Evolutionary conservation across 495 filamentous ascomycete species (phyloP), one percentile per base, ranked within the genome.

Genomic region (Sordaria brevicollis): DNA sequence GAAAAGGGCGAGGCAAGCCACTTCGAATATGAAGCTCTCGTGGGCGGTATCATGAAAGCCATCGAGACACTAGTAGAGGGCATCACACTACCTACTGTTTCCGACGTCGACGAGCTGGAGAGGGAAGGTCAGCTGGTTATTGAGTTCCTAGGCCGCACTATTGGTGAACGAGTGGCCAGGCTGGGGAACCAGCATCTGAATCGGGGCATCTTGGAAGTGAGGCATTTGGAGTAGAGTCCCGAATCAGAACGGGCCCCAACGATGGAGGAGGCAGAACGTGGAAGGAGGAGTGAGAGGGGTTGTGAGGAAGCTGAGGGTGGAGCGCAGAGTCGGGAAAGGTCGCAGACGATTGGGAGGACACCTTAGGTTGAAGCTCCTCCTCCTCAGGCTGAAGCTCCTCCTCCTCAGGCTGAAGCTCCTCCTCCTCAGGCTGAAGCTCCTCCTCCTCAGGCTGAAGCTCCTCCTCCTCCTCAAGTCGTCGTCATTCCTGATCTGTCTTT

Each of bases 21-120:
- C 9, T 74, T 81, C 2, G 90, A 92, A 71, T 87, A 85, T 4
- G 88, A 92, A 75, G 85, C 85, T 71, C 81, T 93, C 5, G 76
- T 92, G 1, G 83, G 75, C 11, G 89, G 85, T 0, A 80, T 94
- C 19, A 73, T 92, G 62, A 86, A 85, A 68, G 87, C 90, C 0
- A 75, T 93, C 65, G 72, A 78, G 4, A 81, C 81, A 1, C 73
- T 91, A 7, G 71, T 72, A 2, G 76, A 77, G 34, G 76, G 75
- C 0, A 57, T 57, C 4, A 25, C 19, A 25, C 37, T n/a, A 57
- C 21, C 66, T 21, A 54, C 72, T 65, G 68, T 72, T 4, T 75
- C 80, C 29, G 77, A 76, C 19, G 72, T 74, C 33, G 77, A 82
- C 65, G 77, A 77, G 2, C 67, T 74, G 41, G 70, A 75, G 11